Evolutionary conservation across 768 basidiomycete genomes (phyloP), one percentile per base, ranked within the genome.

Genomic region (Cystobasidium tubakii): DNA sequence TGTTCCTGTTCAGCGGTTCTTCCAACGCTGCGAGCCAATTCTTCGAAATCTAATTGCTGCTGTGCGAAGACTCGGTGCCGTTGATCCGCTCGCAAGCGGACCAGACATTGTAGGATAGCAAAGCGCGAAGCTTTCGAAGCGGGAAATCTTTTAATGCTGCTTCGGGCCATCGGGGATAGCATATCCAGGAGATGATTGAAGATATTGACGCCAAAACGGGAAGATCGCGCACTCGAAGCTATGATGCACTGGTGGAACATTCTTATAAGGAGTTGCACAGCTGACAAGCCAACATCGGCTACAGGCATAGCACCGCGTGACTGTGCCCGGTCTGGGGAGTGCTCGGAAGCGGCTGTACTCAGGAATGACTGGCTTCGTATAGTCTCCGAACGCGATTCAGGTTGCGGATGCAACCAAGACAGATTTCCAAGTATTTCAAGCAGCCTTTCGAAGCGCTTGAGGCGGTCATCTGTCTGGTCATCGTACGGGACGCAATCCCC

Each of bases 21-120:
- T 6, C 74, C 62, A 15, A 79, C 66, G 1, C 44, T 42, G 44
- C 57, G 57, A 6, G 77, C 76, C 12, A 77, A 54, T 1, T 66
- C 74, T 9, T 66, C 63, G 66, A 78, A 75, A 73, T 85, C 84
- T 42, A 85, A 76, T 53, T 88, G 81, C 54, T 84, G 82, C 23
- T 86, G 84, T 71, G 89, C 88, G 80, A 88, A 96, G 46, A 98
- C 78, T 13, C 88, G 85, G 79, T 99, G 95, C 77, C 93, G 90
- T 0, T 90, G 87, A 79, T 96, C 94, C 0, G 90, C 92, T 70
- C 95, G 85, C 23, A 98, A 83, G 17, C 91, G 87, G 84, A 93
- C 87, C 76, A 96, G 80, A 83, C 95, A 96, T 79, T 92, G 91
- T 23, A 98, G 83, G 2, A 89, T 84, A 15, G 87, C 83, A 21